These are phyloP conservation scores for Dacryopinax spathularia DNA, from an alignment of 768 basidiomycete genomes.

Conservation along the genomic window DNA sequence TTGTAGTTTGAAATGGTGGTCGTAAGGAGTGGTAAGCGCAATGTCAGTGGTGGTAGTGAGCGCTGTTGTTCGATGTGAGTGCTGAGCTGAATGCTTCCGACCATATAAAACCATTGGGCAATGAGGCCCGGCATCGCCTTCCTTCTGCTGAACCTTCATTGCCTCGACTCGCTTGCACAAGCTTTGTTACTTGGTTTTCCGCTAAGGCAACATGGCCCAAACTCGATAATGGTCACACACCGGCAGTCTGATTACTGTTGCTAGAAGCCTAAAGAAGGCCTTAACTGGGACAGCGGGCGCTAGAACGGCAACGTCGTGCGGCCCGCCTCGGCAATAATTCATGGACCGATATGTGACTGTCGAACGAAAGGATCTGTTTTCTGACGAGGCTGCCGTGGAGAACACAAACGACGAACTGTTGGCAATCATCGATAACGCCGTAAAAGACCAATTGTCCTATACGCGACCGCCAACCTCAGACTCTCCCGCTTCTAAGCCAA, in stretches of 20 bases:
- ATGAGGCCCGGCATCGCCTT: conserved; percentile 3
- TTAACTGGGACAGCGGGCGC: no score
- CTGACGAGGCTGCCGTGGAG: background rate
- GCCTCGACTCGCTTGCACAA: background rate
- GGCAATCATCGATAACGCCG: background rate
- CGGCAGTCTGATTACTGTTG: background rate
- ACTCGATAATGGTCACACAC: background rate
- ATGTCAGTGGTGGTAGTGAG: no score
- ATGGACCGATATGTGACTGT: background rate
- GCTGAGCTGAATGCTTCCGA: no score
- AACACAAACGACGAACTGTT: no score
- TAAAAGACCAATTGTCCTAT: background rate
- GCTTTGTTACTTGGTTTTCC: background rate
- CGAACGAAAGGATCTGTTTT: background rate
- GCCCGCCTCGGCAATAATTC: background rate
- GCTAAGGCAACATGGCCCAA: background rate
- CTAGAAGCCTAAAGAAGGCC: no score
- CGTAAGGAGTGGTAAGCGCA: no score
- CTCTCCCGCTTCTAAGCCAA: background rate
- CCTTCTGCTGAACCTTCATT: background rate
- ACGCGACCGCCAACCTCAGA: background rate
- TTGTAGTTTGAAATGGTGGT: no score
- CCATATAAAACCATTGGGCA: background rate
- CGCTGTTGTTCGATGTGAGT: no score
- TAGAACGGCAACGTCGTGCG: no score